Base-by-base conservation (phyloP, 1,284 basidiomycete genomes). In the Schizophyllum amplum region DNA sequence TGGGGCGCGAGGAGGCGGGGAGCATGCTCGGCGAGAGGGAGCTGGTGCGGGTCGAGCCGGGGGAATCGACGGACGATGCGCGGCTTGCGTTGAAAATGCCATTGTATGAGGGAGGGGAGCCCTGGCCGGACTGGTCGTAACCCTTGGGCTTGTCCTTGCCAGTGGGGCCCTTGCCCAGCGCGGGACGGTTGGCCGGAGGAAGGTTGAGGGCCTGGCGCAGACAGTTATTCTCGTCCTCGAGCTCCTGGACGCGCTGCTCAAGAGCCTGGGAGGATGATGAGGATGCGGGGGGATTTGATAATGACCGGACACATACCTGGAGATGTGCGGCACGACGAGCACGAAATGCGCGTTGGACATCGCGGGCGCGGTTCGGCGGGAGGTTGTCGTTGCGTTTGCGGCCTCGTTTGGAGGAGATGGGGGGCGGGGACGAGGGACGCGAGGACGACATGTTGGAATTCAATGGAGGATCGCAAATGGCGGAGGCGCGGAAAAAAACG, bases 261-360 rank as follows among this genome's bases (percentile, higher is more conserved):
- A 95, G 75, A 54, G 87, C 84, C 88, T 91, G 71, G 60, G 58
- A 56, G 56, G 63, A 64, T 65, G 47, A 62, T 56, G 24, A 59
- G 56, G 58, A 67, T 66, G 65, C 60, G 70, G 60, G 27, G 60
- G 53, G 60, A 65, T 66, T 66, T 61, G 67, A 65, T 66, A 69
- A 65, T 65, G 59, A 60, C 67, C 59, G 61, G 64, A 63, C 60
- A 65, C 76, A 65, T 69, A 89, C 88, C 73, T 89, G 84, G 55
- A 96, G 80, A 72, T 95, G 92, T 60, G 92, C 91, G 60, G 91
- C 91, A 65, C 93, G 84, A 62, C 94, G 80, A 24, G 93, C 91
- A 64, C 93, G 83, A 75, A 96, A 97, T 2, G 93, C 93, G 63
- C 93, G 78, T 71, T 97, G 93, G 26, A 96, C 92, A 68, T 96